Conservation (phyloP, 768 basidiomycete species). For the Lentinus tigrinus region DNA sequence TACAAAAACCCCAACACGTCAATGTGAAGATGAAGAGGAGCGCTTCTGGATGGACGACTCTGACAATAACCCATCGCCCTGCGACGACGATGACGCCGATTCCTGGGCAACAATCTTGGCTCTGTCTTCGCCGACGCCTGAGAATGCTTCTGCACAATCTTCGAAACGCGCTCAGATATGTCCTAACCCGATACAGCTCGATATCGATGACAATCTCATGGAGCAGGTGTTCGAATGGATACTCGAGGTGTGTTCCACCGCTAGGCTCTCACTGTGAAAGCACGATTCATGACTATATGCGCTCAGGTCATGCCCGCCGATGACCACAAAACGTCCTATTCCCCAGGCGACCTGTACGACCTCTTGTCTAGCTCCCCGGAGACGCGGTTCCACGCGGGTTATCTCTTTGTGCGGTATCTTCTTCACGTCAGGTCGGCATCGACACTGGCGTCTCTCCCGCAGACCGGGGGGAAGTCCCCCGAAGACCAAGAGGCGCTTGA, state of each 20-base stretch:
- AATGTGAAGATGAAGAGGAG: conserved; percentile 3
- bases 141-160: background rate
- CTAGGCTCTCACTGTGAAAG: too few species aligned
- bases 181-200: conserved; percentile 5
- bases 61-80: too few species aligned
- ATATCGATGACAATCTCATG: conserved; percentile 37
- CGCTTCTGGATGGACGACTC: conserved; percentile 23
- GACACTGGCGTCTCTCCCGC: conserved; percentile 1
- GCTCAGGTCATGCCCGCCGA: conserved; percentile 21
- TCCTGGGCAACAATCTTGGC: background rate
- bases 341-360: conserved; percentile 42
- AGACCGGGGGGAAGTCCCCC: background rate
- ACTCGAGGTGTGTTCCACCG: conserved; percentile 38
- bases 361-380: conserved; percentile 54
- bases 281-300: background rate
- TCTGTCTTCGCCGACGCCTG: background rate
- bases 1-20: background rate
- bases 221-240: conserved; percentile 43
- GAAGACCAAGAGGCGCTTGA: conserved; percentile 14
- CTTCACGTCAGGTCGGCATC: conserved; percentile 32
- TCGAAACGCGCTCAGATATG: background rate
- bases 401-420: conserved; percentile 60
- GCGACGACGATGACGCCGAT: background rate
- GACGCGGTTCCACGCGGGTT: conserved; percentile 65
- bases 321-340: conserved; percentile 5